Base-by-base conservation (phyloP, 2,329 filamentous ascomycete species). In the Penicillium decumbens region DNA sequence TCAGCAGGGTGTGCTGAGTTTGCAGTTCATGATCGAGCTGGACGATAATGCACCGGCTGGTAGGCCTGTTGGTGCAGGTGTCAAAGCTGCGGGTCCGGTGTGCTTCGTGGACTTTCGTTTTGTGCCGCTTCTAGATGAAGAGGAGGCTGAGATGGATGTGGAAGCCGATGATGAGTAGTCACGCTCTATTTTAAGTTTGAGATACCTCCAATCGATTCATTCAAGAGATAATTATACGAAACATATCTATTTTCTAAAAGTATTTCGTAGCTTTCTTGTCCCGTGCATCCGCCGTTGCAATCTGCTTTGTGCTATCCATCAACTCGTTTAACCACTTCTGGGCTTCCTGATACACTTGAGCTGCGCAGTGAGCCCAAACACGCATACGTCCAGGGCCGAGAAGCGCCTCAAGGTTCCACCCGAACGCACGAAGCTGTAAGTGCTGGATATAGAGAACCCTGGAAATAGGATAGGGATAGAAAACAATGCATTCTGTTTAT, bases 11-110 rank as follows among this genome's bases (percentile, higher is more conserved):
- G 92, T 98, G 27, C 71, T 98, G 56, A 96, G 89, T 70, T 73
- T 97, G 67, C 93, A 98, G 65, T 96, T 97, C 63, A 93, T 98
- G 87, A 85, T 98, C 13, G 89, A 96, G 65, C 78, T 91, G 37
- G 89, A 93, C 54, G 80, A 60, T 40, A 41, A 80, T 6, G 79
- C 80, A 38, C 51, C 52, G 7, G 51, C 56, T 38, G 61, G 59
- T 20, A 57, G 58, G 13, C 50, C 57, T 18, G 58, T 63, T 41
- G 58, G 52, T 25, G 52, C 59, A 23, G 60, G 56, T 33, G 56
- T 61, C 6, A 58, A 59, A 10, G 51, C 50, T 18, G 56, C 53
- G 39, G 64, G 64, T 5, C 67, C 65, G 40, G 69, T 72, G n/a
- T 71, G 68, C 43, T 76, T 75, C 60, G 69, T 76, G 45, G 73